phyloP scores from a whole-genome alignment of 2,329 filamentous ascomycete genomes.

The Teratosphaeria zuluensis region DNA sequence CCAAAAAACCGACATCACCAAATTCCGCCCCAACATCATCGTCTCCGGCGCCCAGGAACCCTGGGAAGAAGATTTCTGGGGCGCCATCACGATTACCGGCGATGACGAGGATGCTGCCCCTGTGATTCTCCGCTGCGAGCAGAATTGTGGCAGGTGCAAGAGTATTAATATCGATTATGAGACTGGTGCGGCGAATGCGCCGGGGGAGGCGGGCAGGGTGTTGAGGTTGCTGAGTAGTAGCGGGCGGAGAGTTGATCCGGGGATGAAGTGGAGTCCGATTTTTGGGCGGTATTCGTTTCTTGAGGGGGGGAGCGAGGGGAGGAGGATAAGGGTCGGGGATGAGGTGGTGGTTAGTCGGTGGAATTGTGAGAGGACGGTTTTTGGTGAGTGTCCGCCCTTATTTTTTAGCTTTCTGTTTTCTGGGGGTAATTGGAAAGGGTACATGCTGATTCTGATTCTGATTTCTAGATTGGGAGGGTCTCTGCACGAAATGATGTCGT shows the following conservation, averaged over 20 bases:
- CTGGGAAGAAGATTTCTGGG: constrained; percentile 41
- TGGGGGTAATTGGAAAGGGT: not conserved
- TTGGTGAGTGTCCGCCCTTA: constrained; percentile 30
- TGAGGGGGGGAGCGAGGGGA: constrained; percentile 19
- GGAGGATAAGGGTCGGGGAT: constrained; percentile 32
- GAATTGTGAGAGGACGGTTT: constrained; percentile 32
- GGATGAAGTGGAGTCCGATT: constrained; percentile 37
- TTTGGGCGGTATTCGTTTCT: constrained; percentile 41
- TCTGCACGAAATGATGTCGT: constrained; percentile 5
- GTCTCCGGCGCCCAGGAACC: constrained; percentile 29
- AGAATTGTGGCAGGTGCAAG: constrained; percentile 38
- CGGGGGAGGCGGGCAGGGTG: constrained; percentile 29
- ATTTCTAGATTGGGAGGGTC: constrained; percentile 9
- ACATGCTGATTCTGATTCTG: not conserved
- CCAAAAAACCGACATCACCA: constrained; percentile 32
- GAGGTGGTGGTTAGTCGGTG: constrained; percentile 31
- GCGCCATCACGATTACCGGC: constrained; percentile 23
- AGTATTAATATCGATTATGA: constrained; percentile 40
- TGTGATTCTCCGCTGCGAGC: constrained; percentile 31
- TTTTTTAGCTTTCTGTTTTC: not conserved
- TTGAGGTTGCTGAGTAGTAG: constrained; percentile 37
- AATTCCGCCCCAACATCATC: constrained; percentile 40
- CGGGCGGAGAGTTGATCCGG: constrained; percentile 36
- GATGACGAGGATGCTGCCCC: too few species aligned
- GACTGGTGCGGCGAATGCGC: constrained; percentile 31